A percentile compares a stretch with the other conserved stretches of the same genome.
Conservation (phyloP, 2,329 filamentous ascomycete species). For the Truncatella angustata region DNA sequence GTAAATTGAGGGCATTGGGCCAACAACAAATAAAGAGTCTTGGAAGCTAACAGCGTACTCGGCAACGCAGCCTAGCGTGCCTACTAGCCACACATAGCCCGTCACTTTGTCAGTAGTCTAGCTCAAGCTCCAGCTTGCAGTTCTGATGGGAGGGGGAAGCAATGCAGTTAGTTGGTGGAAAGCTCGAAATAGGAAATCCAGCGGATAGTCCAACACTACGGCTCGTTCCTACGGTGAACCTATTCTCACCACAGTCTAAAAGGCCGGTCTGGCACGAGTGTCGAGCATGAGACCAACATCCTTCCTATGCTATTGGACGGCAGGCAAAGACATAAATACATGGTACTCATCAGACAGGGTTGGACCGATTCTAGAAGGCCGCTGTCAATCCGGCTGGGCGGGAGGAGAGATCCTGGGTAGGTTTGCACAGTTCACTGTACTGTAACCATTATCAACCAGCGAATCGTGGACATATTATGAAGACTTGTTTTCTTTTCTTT, state of each 20-base stretch:
- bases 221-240: constrained; percentile 5
- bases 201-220: background rate
- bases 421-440: no score
- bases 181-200: background rate
- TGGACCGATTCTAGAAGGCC: constrained; percentile 1
- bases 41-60: background rate
- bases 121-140: background rate
- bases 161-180: background rate
- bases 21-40: background rate
- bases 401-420: no score
- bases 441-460: no score
- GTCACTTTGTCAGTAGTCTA: background rate
- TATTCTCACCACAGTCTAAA: no score
- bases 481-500: no score
- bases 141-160: background rate
- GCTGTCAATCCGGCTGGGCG: constrained; percentile 4
- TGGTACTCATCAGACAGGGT: no score
- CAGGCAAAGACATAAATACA: no score
- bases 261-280: no score
- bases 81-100: no score
- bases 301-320: no score
- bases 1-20: background rate
- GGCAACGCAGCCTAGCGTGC: background rate
- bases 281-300: no score
- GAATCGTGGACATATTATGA: no score